phyloP scores from a whole-genome alignment of 495 filamentous ascomycete species.

The Daldinia concentrica region DNA sequence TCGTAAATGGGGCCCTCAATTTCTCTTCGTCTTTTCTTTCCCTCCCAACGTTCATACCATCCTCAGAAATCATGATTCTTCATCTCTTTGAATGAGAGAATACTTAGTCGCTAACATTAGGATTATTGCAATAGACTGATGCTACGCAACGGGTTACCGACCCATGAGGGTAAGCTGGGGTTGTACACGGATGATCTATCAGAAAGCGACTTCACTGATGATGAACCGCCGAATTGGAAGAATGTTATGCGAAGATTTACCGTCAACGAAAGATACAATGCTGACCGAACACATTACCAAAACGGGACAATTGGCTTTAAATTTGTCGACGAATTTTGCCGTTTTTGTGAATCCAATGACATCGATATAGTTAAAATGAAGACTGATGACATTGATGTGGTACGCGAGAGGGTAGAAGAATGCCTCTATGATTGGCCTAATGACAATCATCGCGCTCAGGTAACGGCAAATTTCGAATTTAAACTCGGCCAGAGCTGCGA shows the following conservation, averaged over 20 bases:
- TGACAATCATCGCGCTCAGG: background rate
- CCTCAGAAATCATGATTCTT: background rate
- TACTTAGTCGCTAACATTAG: background rate
- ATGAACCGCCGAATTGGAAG: background rate
- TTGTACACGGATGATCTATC: too few species aligned
- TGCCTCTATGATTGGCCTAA: conserved; percentile 5
- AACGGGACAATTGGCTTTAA: background rate
- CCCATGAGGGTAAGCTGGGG: background rate
- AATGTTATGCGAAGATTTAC: background rate
- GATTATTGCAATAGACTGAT: background rate
- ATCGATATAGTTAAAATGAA: background rate
- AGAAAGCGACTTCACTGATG: conserved; percentile 9
- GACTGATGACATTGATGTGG: background rate
- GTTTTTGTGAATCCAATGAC: background rate
- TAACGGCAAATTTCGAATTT: background rate
- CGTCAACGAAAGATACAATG: background rate
- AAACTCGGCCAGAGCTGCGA: background rate
- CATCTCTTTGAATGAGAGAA: background rate
- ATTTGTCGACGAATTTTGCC: background rate
- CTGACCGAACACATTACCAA: background rate
- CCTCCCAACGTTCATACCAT: background rate
- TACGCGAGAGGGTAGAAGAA: background rate
- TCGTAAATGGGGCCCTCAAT: background rate
- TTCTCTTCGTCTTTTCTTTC: background rate
- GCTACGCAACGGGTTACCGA: background rate